phyloP scores from a whole-genome alignment of 2,329 filamentous ascomycete species.

The Colletotrichum magnum region DNA sequence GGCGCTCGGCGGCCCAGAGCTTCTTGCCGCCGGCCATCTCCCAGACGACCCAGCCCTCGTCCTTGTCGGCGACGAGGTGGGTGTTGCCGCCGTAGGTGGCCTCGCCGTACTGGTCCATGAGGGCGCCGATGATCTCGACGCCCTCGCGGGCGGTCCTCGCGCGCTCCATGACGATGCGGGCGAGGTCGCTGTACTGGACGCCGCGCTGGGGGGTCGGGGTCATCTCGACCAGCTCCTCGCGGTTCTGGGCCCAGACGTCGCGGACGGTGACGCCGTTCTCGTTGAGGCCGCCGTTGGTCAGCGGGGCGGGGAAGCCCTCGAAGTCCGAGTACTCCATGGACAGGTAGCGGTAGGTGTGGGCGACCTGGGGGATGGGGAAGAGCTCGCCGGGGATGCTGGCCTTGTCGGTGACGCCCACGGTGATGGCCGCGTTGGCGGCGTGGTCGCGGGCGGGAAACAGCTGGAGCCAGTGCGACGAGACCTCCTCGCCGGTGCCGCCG shows the following conservation, averaged over 20 bases:
- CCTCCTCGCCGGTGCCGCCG: constrained; percentile 62
- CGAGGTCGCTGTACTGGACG: constrained; percentile 58
- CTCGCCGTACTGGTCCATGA: constrained; percentile 56
- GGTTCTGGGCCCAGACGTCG: constrained; percentile 57
- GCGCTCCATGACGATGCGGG: constrained; percentile 56
- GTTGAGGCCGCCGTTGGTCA: constrained; percentile 60
- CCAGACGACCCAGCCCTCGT: constrained; percentile 49
- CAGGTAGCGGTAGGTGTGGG: constrained; percentile 46
- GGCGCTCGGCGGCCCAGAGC: constrained; percentile 47
- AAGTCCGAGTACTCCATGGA: constrained; percentile 53
- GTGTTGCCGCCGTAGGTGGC: constrained; percentile 59
- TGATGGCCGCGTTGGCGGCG: constrained; percentile 56
- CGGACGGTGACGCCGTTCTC: constrained; percentile 57
- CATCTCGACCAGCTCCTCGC: constrained; percentile 55
- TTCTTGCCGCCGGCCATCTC: constrained; percentile 46
- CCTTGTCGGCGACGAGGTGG: constrained; percentile 55
- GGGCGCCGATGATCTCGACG: constrained; percentile 56
- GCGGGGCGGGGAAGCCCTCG: constrained; percentile 58
- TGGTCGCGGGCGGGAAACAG: constrained; percentile 59
- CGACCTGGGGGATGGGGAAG: constrained; percentile 45
- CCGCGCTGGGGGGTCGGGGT: constrained; percentile 57
- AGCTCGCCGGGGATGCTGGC: constrained; percentile 52
- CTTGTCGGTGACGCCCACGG: constrained; percentile 57
- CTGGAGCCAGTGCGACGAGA: constrained; percentile 62
- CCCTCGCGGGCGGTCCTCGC: constrained; percentile 56